Evolutionary conservation across 2,329 filamentous ascomycete species (phyloP).

Genomic region (Hypoxylon rubiginosum): DNA sequence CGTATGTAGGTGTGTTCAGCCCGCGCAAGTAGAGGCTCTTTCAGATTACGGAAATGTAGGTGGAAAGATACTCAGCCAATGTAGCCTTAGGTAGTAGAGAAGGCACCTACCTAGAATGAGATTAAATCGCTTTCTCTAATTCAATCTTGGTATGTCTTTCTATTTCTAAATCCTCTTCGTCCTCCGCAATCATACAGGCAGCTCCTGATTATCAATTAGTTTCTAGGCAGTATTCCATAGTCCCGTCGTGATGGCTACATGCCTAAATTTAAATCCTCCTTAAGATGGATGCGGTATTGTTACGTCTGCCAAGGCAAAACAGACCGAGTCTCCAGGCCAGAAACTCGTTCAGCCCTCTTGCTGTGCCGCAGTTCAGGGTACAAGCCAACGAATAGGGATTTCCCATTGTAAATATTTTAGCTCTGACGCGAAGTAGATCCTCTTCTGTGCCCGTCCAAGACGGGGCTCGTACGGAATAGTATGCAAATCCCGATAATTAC

Average conservation of each 20-base stretch:
- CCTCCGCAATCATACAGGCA: background rate
- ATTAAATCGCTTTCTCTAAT: background rate
- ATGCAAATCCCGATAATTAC: background rate
- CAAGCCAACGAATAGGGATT: background rate
- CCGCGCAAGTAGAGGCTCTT: too few relatives aligned
- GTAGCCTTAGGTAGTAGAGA: background rate
- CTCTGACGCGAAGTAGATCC: background rate
- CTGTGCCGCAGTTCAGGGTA: constrained; percentile 1
- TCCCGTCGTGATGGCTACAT: background rate
- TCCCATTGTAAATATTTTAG: background rate
- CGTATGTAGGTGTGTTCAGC: too few relatives aligned
- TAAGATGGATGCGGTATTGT: background rate
- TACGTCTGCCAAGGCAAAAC: constrained; percentile 2
- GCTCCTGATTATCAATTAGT: background rate
- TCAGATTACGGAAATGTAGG: too few relatives aligned
- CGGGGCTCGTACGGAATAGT: background rate
- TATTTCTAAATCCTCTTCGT: background rate
- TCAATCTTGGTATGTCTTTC: background rate
- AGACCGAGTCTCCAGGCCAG: background rate
- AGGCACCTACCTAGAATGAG: background rate
- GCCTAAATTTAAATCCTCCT: background rate
- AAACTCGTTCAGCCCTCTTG: background rate
- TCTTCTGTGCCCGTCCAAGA: background rate
- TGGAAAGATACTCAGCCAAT: background rate
- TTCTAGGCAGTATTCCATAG: background rate